Evolutionary conservation across 768 basidiomycete species (phyloP), one percentile per base, ranked within the genome.

Genomic region (Agaricus subrufescens): DNA sequence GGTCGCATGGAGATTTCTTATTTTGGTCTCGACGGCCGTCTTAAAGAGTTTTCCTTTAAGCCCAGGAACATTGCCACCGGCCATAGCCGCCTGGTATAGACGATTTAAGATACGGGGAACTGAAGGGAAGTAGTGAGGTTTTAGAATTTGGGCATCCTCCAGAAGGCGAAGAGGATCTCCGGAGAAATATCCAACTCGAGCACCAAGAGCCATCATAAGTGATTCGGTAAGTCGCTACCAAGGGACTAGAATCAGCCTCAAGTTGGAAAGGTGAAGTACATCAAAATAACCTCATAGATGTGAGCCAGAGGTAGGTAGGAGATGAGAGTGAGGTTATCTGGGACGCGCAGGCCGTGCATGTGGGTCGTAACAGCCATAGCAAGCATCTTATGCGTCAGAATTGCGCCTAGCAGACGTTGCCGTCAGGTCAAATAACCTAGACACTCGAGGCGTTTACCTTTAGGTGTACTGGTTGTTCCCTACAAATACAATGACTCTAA

Each of bases 281-380:
- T 19, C 19, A 9, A 63, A 31, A 10, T 3, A 30, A 94, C 91
- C 77, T 87, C 89, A 59, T 93, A 95, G 58, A 95, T 91, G 69
- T 96, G 93, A 2, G 92, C 89, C 57, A 97, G 73, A 2, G 94
- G 93, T 46, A 96, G 81, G 70, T 90, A 94, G 2, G 90, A 93
- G 10, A 91, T 55, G 29, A 86, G 50, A 48, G 71, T 62, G 9
- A 69, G 72, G 30, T 80, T 73, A 0, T 75, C 72, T 19, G 77
- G 74, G 30, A 83, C 66, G 4, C 64, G 50, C 43, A 80, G 63
- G 12, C 87, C 89, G 59, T 77, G 76, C 40, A 85, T 62, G 61
- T 85, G 84, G 43, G 80, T 78, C 53, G 83, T 74, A 3, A 76
- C 76, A 14, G 87, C 74, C 15, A 77, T 67, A 11, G 87, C 83